Evolutionary conservation across 1,284 basidiomycete species (phyloP).

Genomic region (Microbotryum violaceum): DNA sequence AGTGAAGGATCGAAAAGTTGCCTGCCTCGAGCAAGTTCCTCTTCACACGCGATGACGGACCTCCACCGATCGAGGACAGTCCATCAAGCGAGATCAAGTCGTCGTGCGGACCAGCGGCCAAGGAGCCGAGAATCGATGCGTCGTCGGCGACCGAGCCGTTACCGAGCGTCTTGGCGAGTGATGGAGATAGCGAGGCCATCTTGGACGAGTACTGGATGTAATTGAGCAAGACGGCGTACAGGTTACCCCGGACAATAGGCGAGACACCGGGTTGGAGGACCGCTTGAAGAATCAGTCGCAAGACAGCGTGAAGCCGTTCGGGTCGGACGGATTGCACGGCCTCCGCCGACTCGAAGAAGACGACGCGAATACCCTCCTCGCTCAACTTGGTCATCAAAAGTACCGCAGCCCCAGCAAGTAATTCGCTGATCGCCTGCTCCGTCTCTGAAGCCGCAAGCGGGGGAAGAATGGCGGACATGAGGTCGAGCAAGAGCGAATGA

Average conservation of each 20-base stretch:
- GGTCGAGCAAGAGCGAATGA: constrained; percentile 78
- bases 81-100: constrained; percentile 30
- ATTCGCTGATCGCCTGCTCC: constrained; percentile 63
- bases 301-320: constrained; percentile 66
- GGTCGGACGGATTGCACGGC: constrained; percentile 44
- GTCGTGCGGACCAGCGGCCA: constrained; percentile 8
- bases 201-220: constrained; percentile 55
- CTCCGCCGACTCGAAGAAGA: constrained; percentile 22
- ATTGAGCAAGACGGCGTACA: constrained; percentile 86
- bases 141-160: constrained; percentile 17
- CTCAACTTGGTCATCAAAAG: constrained; percentile 76
- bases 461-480: constrained; percentile 59
- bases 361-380: constrained; percentile 51
- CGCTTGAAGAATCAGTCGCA: constrained; percentile 70
- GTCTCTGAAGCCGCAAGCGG: constrained; percentile 49
- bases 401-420: constrained; percentile 72
- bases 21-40: constrained; percentile 30
- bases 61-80: constrained; percentile 32
- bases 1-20: constrained; percentile 28
- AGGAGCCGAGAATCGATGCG: constrained; percentile 7
- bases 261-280: constrained; percentile 67
- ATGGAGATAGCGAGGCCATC: constrained; percentile 45
- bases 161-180: constrained; percentile 16
- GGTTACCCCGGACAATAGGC: constrained; percentile 89
- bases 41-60: constrained; percentile 5